Evolutionary conservation across 1,284 basidiomycete genomes (phyloP).

Genomic region (Trichosporon ovoides): DNA sequence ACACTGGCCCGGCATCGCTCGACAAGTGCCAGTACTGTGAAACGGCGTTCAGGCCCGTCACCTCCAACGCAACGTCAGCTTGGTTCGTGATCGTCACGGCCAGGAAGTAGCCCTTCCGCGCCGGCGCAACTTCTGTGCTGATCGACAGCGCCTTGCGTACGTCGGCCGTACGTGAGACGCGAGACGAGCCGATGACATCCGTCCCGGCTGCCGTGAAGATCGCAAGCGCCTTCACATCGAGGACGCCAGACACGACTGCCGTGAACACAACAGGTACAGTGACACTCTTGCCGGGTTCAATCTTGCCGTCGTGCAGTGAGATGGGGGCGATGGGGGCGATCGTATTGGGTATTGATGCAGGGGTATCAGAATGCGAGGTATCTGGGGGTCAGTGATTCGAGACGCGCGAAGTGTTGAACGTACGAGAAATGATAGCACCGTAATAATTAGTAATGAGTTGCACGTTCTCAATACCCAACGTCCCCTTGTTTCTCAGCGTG

Average conservation of each 20-base stretch:
- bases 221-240: constrained; percentile 30
- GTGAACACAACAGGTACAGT: constrained; percentile 26
- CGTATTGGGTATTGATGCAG: constrained; percentile 24
- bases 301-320: constrained; percentile 12
- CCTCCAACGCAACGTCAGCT: constrained; percentile 9
- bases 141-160: constrained; percentile 18
- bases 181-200: constrained; percentile 15
- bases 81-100: constrained; percentile 11
- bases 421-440: constrained; percentile 18
- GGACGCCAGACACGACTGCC: constrained; percentile 15
- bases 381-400: too few species aligned
- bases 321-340: constrained; percentile 21
- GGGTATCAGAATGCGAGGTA: constrained; percentile 22
- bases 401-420: background rate
- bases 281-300: constrained; percentile 26
- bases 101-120: constrained; percentile 12
- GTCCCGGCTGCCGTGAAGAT: constrained; percentile 22
- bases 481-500: constrained; percentile 40
- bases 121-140: constrained; percentile 5
- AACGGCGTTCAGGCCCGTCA: background rate
- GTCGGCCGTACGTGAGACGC: constrained; percentile 18
- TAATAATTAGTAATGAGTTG: constrained; percentile 32
- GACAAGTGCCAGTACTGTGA: constrained; percentile 12
- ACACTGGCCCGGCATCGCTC: background rate
- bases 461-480: constrained; percentile 30